Evolutionary conservation across 768 basidiomycete genomes (phyloP), one percentile per base, ranked within the genome.

Genomic region (Pleurotus tuoliensis): DNA sequence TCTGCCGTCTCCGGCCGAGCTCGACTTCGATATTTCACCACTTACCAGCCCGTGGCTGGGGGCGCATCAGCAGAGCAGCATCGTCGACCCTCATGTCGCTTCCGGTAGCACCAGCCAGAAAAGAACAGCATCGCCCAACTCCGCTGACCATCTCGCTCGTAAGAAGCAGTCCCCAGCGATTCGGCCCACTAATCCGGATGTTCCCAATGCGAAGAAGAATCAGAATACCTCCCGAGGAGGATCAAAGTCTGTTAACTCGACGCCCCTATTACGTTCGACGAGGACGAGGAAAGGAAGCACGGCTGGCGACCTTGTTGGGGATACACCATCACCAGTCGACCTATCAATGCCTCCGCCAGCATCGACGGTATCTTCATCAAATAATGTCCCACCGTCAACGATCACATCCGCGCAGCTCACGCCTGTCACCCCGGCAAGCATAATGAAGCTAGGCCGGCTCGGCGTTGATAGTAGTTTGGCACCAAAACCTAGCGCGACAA

Each of bases 361-460:
- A 2, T 61, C 67, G 24, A 56, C 62, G 4, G 47, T 34, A 0
- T 11, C 56, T 4, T 47, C 60, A 4, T 27, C 30, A 40, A 34
- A 27, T 25, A 59, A 52, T 38, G 48, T 38, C 15, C 44, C 49
- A 30, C 46, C 39, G 40, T 58, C 34, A 30, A 43, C 47, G 53
- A 48, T 15, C 15, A 57, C 52, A 66, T 54, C 30, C 59, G 38
- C 67, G 67, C 77, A 74, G 58, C 67, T 85, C 59, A 82, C 76
- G 4, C 95, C 95, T 5, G 92, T 93, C 44, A 97, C 95, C 0
- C 95, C 95, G 0, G 89, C 92, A 0, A 90, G 85, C 57, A 88
- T 98, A 65, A 92, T 98, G 91, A 95, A 95, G 61, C 77, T 98
- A 5, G 86, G 87, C 3, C 73, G 81, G 38, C 68, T 88, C 2